Evolutionary conservation across 2,329 filamentous ascomycete genomes (phyloP).

Genomic region (Meredithiella fracta): DNA sequence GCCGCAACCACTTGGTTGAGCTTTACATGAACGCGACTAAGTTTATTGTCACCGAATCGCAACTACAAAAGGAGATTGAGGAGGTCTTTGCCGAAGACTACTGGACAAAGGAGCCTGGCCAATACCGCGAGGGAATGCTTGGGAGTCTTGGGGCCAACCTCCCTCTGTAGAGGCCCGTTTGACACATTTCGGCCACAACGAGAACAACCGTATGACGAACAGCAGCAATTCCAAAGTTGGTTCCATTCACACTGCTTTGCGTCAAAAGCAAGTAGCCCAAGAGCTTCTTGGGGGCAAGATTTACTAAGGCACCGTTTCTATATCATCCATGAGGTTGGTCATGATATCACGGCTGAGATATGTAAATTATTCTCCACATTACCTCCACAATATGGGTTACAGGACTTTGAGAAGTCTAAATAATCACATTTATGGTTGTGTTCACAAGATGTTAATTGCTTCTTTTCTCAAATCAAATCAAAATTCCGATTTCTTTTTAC

Average conservation of each 20-base stretch:
- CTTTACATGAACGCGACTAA: slow-evolving; percentile 76
- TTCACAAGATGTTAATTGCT: no score
- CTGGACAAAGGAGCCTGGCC: slow-evolving; percentile 25
- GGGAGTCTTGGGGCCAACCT: slow-evolving; percentile 34
- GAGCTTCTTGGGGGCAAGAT: slow-evolving; percentile 42
- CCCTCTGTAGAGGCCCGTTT: slow-evolving; percentile 30
- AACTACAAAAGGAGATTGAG: slow-evolving; percentile 60
- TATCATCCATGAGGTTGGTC: not conserved
- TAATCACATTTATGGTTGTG: no score
- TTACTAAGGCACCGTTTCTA: slow-evolving; percentile 22
- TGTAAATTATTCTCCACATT: not conserved
- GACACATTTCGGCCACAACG: slow-evolving; percentile 17
- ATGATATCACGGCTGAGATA: no score
- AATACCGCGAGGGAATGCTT: slow-evolving; percentile 30
- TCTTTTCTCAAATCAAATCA: no score
- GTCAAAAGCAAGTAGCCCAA: slow-evolving; percentile 40
- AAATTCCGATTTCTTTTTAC: no score
- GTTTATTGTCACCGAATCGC: slow-evolving; percentile 71
- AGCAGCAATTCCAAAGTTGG: slow-evolving; percentile 1
- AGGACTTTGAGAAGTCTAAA: no score
- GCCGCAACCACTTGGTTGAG: slow-evolving; percentile 59
- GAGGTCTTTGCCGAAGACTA: slow-evolving; percentile 53
- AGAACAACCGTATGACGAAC: slow-evolving; percentile 2
- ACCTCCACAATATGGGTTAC: not conserved
- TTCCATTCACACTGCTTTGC: slow-evolving; percentile 25